phyloP scores from a whole-genome alignment of 164 flowering plant species.

The Vitis rotundifolia region DNA sequence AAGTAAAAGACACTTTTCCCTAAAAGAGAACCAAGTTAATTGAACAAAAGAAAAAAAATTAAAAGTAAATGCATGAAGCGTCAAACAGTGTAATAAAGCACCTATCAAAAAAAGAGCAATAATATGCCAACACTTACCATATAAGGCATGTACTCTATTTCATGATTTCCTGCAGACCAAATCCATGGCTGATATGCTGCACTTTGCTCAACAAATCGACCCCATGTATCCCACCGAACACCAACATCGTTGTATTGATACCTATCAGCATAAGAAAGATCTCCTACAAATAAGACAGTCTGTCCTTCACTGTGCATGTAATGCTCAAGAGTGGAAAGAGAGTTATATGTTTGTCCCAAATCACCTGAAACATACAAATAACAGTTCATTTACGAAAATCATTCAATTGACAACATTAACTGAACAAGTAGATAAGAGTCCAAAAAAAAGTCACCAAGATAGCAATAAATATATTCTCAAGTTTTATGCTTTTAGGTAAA shows the following conservation, averaged over 20 bases:
- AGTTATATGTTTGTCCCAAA: conserved; percentile 92
- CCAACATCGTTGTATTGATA: conserved; percentile 75
- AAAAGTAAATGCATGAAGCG: too few species aligned
- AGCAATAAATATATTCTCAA: too few species aligned
- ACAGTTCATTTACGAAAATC: neutral
- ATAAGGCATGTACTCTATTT: conserved; percentile 84
- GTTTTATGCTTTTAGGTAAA: too few species aligned
- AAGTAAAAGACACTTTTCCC: too few species aligned
- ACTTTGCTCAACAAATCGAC: conserved; percentile 75
- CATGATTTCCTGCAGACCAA: conserved; percentile 96
- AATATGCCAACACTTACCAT: conserved; percentile 50
- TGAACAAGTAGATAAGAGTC: too few species aligned
- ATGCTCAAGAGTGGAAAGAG: conserved; percentile 90
- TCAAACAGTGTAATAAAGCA: too few species aligned
- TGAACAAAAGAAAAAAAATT: too few species aligned
- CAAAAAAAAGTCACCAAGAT: too few species aligned
- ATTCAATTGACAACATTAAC: too few species aligned
- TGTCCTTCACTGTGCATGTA: conserved; percentile 74
- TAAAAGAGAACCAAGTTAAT: too few species aligned
- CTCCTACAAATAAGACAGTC: conserved; percentile 85
- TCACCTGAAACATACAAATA: conserved; percentile 57
- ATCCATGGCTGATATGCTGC: conserved; percentile 97
- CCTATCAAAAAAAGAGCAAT: too few species aligned
- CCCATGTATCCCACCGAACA: conserved; percentile 95
- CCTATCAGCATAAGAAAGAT: conserved; percentile 96